phyloP scores from a whole-genome alignment of 164 flowering plant species.

The Liquidambar formosana region DNA sequence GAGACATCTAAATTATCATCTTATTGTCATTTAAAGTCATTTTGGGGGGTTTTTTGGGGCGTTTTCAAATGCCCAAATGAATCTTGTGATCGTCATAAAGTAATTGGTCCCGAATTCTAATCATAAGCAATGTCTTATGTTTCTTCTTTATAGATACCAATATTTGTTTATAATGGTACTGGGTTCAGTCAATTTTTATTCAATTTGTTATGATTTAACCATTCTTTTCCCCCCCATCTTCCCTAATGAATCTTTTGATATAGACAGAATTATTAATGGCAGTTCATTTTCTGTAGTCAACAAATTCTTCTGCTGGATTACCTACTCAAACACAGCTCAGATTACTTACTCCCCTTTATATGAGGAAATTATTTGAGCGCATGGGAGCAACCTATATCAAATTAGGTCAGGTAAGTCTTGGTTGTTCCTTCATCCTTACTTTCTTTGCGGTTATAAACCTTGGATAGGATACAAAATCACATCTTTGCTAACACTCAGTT shows the following conservation, averaged over 20 bases:
- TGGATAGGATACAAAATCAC: neutral
- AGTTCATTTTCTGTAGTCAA: slow-evolving; percentile 40
- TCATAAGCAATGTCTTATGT: neutral
- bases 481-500: too few relatives aligned
- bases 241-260: neutral
- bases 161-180: neutral
- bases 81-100: too few relatives aligned
- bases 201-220: neutral
- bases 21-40: too few relatives aligned
- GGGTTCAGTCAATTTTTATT: neutral
- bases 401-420: slow-evolving; percentile 74
- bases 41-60: too few relatives aligned
- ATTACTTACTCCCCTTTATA: slow-evolving; percentile 75
- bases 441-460: neutral
- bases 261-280: neutral
- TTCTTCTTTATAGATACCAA: neutral
- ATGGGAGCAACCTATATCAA: slow-evolving; percentile 96
- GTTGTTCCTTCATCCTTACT: neutral
- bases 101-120: too few relatives aligned
- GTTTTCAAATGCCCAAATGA: too few relatives aligned
- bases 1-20: too few relatives aligned
- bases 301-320: slow-evolving; percentile 59
- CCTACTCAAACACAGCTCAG: slow-evolving; percentile 74
- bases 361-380: slow-evolving; percentile 88
- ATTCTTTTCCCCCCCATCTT: too few relatives aligned